Evolutionary conservation across 2,329 filamentous ascomycete genomes (phyloP).

Genomic region (Trichophyton verrucosum): DNA sequence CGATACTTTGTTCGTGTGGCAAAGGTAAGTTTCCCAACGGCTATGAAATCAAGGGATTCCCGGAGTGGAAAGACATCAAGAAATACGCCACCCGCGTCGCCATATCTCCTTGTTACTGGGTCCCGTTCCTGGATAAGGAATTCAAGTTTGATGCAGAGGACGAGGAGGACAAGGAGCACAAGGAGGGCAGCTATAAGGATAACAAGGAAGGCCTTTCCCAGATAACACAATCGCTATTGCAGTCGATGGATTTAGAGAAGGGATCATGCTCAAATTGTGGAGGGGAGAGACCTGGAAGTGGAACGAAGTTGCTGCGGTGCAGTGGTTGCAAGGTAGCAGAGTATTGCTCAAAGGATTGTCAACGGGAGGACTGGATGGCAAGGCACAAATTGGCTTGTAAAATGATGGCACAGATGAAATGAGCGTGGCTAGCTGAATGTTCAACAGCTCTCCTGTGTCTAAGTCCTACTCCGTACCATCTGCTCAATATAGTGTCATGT

Average conservation of each 20-base stretch:
- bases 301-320: conserved; percentile 1
- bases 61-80: conserved; percentile 16
- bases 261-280: conserved; percentile 6
- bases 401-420: background rate
- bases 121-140: conserved; percentile 19
- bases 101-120: conserved; percentile 22
- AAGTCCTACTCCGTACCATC: background rate
- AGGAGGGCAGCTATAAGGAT: background rate
- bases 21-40: conserved; percentile 17
- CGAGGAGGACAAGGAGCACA: background rate
- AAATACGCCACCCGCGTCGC: conserved; percentile 21
- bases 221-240: background rate
- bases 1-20: conserved; percentile 24
- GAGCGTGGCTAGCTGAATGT: background rate
- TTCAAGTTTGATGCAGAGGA: background rate
- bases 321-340: conserved; percentile 5
- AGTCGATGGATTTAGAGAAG: background rate
- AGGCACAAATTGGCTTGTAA: conserved; percentile 5
- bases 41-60: conserved; percentile 11
- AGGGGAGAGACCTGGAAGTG: background rate
- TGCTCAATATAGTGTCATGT: background rate
- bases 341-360: conserved; percentile 8
- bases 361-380: conserved; percentile 3
- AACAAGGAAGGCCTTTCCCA: background rate
- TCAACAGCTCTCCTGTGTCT: background rate